Evolutionary conservation across 208 protist species (phyloP).

Genomic region (Entamoeba moshkovskii): DNA sequence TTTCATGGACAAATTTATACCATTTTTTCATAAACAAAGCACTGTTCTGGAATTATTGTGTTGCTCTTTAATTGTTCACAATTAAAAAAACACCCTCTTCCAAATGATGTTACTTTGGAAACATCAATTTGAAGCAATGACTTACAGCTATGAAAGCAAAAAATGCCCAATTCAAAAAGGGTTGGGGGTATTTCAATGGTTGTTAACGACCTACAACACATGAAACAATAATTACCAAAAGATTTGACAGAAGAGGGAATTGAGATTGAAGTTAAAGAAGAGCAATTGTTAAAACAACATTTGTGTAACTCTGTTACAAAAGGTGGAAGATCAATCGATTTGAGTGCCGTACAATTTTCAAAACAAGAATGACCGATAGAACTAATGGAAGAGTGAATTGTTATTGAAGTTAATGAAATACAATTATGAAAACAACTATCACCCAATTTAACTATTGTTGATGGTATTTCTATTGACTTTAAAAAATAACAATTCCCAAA

Average conservation of each 20-base stretch:
- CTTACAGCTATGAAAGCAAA: background rate
- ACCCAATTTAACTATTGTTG: background rate
- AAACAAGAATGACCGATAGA: background rate
- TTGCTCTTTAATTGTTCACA: background rate
- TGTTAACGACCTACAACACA: background rate
- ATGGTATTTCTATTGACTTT: background rate
- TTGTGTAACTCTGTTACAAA: background rate
- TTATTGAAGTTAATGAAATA: background rate
- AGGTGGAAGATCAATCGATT: background rate
- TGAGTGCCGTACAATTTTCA: background rate
- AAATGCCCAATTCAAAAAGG: background rate
- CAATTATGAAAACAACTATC: background rate
- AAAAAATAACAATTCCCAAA: background rate
- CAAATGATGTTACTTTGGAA: background rate
- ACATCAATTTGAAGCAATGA: background rate
- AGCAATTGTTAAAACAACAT: background rate
- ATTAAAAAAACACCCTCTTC: background rate
- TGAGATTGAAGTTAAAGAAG: background rate
- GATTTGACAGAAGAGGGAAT: background rate
- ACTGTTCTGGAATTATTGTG: background rate
- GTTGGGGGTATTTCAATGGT: background rate
- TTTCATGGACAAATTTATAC: too few species aligned
- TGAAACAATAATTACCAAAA: background rate
- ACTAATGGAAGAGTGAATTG: background rate
- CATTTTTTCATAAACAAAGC: too few species aligned